Base-by-base conservation (phyloP, 2,329 filamentous ascomycete genomes). In the Periconia macrospinosa region DNA sequence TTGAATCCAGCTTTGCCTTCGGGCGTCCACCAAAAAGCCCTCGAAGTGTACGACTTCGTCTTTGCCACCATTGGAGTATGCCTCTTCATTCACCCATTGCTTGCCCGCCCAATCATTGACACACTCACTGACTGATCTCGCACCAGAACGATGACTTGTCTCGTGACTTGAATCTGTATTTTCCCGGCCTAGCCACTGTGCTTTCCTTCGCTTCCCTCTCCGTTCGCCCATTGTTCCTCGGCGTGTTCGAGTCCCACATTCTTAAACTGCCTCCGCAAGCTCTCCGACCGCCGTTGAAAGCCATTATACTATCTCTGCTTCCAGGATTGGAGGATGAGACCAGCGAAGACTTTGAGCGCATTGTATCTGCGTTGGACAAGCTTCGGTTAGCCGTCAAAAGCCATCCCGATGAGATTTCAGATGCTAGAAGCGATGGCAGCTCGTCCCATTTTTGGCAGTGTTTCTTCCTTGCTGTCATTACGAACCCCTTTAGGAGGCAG, bases 371-470 rank as follows among this genome's bases (percentile, higher is more conserved):
- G 10, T 72, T 97, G 45, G 88, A 94, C 63, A 86, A 83, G 52
- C 86, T 97, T 70, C 91, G 92, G 66, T 75, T 82, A 54, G 82
- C 84, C 45, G 83, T 92, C 63, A 77, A 86, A 27, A 63, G 75
- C 9, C 75, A 76, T 23, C 81, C 81, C 55, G 76, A 82, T 14
- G 72, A 83, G 78, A 44, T 81, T 45, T 56, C 60, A 13, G 69
- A 74, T 27, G 56, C 56, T 15, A 71, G 64, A 30, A 60, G 44
- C 17, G 62, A 62, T 19, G 57, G 81, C 9, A 86, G 86, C 10
- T 90, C 92, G 60, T 90, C 90, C 59, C 97, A 94, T 73, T 99
- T 97, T 72, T 99, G 94, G 94, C 94, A 99, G 76, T 97, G 92
- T 71, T 89, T 99, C 69, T 97, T 99, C 67, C 79, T 99, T 17